Conservation (phyloP, 1,284 basidiomycete genomes). For the Cryptococcus sp. region DNA sequence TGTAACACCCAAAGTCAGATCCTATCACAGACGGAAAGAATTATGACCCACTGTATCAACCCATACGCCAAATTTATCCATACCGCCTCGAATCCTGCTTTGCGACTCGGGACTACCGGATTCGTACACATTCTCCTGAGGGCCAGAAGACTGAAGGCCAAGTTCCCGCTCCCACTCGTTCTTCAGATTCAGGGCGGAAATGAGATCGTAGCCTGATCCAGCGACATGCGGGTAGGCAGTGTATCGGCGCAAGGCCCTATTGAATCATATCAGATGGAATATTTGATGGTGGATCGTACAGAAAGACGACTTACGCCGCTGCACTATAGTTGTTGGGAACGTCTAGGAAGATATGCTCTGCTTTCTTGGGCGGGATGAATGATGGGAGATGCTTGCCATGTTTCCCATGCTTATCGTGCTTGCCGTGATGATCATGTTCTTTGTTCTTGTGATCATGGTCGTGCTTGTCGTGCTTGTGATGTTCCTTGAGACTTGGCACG, state of each 20-base stretch:
- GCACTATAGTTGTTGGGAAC: slow-evolving; percentile 47
- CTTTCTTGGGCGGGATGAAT: slow-evolving; percentile 34
- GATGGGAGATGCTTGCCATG: neutral
- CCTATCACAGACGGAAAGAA: neutral
- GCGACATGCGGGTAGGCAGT: slow-evolving; percentile 48
- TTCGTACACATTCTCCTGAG: slow-evolving; percentile 48
- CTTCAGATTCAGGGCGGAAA: slow-evolving; percentile 50
- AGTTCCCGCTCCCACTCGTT: slow-evolving; percentile 50
- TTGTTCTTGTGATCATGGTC: slow-evolving; percentile 19
- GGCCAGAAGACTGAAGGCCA: slow-evolving; percentile 42
- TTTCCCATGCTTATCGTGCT: slow-evolving; percentile 1
- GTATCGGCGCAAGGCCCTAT: slow-evolving; percentile 43
- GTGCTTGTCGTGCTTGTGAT: slow-evolving; percentile 10
- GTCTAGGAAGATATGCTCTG: slow-evolving; percentile 48
- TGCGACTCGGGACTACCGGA: slow-evolving; percentile 47
- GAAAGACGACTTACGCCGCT: slow-evolving; percentile 34
- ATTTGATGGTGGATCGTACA: neutral
- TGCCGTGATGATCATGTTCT: slow-evolving; percentile 8
- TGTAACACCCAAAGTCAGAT: slow-evolving; percentile 8
- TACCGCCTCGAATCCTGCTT: slow-evolving; percentile 31
- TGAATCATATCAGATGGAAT: slow-evolving; percentile 2
- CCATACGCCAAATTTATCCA: slow-evolving; percentile 47
- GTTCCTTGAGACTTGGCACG: slow-evolving; percentile 6
- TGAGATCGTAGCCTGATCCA: slow-evolving; percentile 49
- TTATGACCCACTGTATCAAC: slow-evolving; percentile 45